These are phyloP conservation scores for Oryza australiensis DNA, from an alignment of 176 grass and related monocot genomes.

Conservation along the genomic window DNA sequence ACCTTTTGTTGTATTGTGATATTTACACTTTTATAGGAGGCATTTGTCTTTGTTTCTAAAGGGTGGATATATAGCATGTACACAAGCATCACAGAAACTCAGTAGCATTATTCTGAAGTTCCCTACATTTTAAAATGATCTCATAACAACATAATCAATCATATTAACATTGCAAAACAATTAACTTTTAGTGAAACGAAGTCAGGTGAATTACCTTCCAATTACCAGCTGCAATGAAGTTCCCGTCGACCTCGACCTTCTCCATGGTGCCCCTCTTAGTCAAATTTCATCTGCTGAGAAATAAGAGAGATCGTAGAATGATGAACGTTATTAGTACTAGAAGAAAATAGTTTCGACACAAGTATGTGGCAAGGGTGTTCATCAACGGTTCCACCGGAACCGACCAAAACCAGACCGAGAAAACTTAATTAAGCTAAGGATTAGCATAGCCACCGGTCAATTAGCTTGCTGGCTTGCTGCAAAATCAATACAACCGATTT, in stretches of 20 bases:
- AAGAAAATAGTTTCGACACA: background rate
- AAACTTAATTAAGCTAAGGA: too few relatives aligned
- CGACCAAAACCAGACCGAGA: too few relatives aligned
- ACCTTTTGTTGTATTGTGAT: background rate
- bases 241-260: conserved; percentile 50
- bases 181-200: conserved; percentile 8
- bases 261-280: conserved; percentile 51
- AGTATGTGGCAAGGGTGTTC: background rate
- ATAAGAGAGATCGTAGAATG: conserved; percentile 10
- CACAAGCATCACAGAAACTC: background rate
- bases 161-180: background rate
- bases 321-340: conserved; percentile 3
- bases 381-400: too few relatives aligned
- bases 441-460: too few relatives aligned
- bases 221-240: conserved; percentile 49
- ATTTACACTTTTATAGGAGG: background rate
- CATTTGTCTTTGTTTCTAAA: background rate
- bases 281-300: conserved; percentile 57
- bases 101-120: background rate
- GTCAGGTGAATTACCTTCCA: conserved; percentile 63
- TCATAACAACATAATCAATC: conserved; percentile 15
- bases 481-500: too few relatives aligned
- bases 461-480: too few relatives aligned
- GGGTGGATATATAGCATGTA: background rate
- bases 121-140: conserved; percentile 20